Conservation (phyloP, 202 grass and related monocot species). For the Thinopyrum obtusiflorum region DNA sequence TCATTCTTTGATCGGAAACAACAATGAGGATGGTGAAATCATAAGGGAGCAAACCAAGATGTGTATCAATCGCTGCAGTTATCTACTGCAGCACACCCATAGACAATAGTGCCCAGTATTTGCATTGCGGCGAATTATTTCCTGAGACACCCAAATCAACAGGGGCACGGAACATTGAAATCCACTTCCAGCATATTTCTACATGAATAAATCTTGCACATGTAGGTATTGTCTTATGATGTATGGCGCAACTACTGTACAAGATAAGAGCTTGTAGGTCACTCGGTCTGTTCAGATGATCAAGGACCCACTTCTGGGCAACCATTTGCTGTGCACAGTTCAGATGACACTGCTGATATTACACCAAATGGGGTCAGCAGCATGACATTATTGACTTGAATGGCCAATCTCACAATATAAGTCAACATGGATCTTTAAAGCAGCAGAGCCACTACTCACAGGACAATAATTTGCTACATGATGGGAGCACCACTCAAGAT, state of each 20-base stretch:
- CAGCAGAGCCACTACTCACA: conserved; percentile 37
- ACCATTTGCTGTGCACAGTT: conserved; percentile 28
- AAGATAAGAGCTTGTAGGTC: conserved; percentile 20
- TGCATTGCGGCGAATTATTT: conserved; percentile 2
- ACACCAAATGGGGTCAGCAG: conserved; percentile 33
- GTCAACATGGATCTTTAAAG: conserved; percentile 53
- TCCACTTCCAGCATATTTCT: conserved; percentile 10
- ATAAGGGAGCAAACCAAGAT: conserved; percentile 16
- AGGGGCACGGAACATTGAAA: not conserved
- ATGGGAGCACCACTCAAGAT: conserved; percentile 32
- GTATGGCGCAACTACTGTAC: conserved; percentile 29
- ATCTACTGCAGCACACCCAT: conserved; percentile 16
- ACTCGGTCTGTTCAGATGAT: conserved; percentile 30
- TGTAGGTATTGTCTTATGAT: conserved; percentile 20
- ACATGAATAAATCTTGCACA: conserved; percentile 22
- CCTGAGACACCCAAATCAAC: not conserved
- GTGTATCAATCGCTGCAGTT: not conserved
- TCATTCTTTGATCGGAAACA: conserved; percentile 1
- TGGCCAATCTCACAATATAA: conserved; percentile 33
- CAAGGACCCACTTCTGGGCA: conserved; percentile 15
- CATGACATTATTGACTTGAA: conserved; percentile 52
- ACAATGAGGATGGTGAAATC: conserved; percentile 13
- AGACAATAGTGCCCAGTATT: not conserved
- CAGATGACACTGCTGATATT: conserved; percentile 41
- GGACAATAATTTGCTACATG: conserved; percentile 58